Evolutionary conservation across 306 rosid genomes (phyloP).

Genomic region (Delonix regia): DNA sequence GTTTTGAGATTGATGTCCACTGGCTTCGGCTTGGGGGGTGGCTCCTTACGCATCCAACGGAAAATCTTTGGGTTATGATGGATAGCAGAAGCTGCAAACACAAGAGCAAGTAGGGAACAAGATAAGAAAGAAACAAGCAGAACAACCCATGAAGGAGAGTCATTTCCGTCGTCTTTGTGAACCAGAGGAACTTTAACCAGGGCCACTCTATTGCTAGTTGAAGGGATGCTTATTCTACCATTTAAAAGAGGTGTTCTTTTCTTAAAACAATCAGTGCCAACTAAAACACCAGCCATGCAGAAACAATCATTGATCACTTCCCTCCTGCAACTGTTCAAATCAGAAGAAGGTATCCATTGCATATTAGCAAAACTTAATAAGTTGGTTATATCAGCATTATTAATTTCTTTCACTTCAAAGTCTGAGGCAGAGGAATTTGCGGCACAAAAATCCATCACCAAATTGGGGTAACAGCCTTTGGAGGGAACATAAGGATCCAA

Average conservation of each 20-base stretch:
- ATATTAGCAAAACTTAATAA: not conserved
- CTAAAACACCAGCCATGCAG: constrained; percentile 39
- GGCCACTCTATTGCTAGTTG: not conserved
- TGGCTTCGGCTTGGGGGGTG: constrained; percentile 34
- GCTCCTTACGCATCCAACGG: not conserved
- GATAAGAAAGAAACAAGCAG: constrained; percentile 21
- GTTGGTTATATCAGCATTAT: constrained; percentile 36
- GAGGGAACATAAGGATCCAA: constrained; percentile 42
- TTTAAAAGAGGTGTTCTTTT: constrained; percentile 42
- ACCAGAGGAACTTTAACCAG: constrained; percentile 34
- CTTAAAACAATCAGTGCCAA: constrained; percentile 16
- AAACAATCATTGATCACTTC: constrained; percentile 41
- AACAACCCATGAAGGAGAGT: constrained; percentile 28
- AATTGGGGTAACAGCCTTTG: constrained; percentile 46
- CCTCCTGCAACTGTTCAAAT: constrained; percentile 34
- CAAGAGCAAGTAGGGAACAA: constrained; percentile 35
- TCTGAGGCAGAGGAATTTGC: constrained; percentile 26
- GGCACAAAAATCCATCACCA: constrained; percentile 42
- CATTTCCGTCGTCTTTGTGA: not conserved
- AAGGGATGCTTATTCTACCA: constrained; percentile 18
- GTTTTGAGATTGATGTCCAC: constrained; percentile 40
- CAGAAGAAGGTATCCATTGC: not conserved
- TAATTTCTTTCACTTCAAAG: constrained; percentile 1
- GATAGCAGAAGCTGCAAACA: constrained; percentile 34
- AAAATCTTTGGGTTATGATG: constrained; percentile 35